Base-by-base conservation (phyloP, 257 asterid genomes). In the Nicotiana noctiflora region DNA sequence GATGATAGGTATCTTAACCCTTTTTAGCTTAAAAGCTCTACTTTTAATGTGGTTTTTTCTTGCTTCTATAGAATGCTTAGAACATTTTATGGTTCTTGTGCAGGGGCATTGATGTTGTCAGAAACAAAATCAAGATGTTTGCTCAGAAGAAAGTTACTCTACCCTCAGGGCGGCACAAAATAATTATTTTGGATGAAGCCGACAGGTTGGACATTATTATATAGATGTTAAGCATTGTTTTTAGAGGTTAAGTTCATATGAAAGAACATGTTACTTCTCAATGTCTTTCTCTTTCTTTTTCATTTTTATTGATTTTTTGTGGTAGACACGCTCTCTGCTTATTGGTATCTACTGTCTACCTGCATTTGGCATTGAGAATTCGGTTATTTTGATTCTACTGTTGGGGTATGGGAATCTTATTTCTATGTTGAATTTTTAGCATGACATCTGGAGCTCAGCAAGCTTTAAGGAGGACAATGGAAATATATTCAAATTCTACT, bases 391-490 rank as follows among this genome's bases (percentile, higher is more conserved):
- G 10, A 13, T 29, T n/a, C 46, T 37, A 7, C 10, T 37, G 46
- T 55, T 76, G n/a, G 18, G 51, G 44, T 74, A 27, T 74, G 31
- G 61, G 10, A 72, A 4, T 23, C 81, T 21, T 84, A 59, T 84
- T 88, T 79, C 65, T 67, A 2, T 82, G 67, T 87, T 84, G 80
- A 56, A 19, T 82, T 76, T 88, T 80, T 84, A 95, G 99, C 90
- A 96, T 94, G 98, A 94, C 98, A 37, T 85, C 98, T 84, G 99
- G 97, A 72, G 99, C 99, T 81, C 98, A 96, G 86, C 98, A 93
- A 90, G 97, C 99, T 80, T 89, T 96, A 82, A 92, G 99, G 89
- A 96, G 99, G 89, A 96, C 97, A 6, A 93, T 95, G 98, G 99
- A 95, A 87, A 95, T 95, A 84, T 93, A 91, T 87, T 93, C 99